Base-by-base conservation (phyloP, 805 yeast species). In the Schwanniomyces yamadae region DNA sequence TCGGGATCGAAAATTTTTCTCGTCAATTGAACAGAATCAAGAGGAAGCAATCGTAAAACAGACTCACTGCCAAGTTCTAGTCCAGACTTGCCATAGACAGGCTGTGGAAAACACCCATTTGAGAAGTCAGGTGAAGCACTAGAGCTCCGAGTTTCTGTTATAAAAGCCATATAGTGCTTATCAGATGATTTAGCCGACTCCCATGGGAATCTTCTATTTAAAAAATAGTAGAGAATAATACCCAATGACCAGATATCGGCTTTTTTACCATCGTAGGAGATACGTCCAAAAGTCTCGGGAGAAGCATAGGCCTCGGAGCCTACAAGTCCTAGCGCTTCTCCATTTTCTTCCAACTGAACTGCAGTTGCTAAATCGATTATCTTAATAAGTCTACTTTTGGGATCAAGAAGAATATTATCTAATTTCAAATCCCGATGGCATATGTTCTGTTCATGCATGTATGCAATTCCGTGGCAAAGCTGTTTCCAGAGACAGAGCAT, bases 181-280 rank as follows among this genome's bases (percentile, higher is more conserved):
- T 68, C 71, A 17, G 58, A 49, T 14, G 46, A 43, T 18, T 49
- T 49, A 0, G 82, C 78, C 12, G 53, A 41, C 32, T 55, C 59
- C 83, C 83, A 78, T 3, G 79, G 78, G 26, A 63, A 66, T n/a
- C 41, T 44, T 9, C 46, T 36, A 16, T 50, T 45, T 10, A 53
- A 9, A 16, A 73, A 31, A 35, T 55, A 65, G 35, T 56, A 59
- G 12, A 71, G 45, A 1, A 75, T 52, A 3, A 74, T 58, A 2
- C 77, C 81, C 13, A 73, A 41, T 0, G 78, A 65, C 82, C 82
- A 76, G 8, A 73, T 47, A 42, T 76, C 80, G 8, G 63, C 58
- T 15, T 52, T 50, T 30, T 46, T 53, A 0, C 77, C 73, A 35
- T 67, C 60, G 44, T 76, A 76, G 7, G 43, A 44, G 6, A 74